Evolutionary conservation across 352 stramenopile genomes (phyloP), one percentile per base, ranked within the genome.

Genomic region (Elongisporangium anandrum): DNA sequence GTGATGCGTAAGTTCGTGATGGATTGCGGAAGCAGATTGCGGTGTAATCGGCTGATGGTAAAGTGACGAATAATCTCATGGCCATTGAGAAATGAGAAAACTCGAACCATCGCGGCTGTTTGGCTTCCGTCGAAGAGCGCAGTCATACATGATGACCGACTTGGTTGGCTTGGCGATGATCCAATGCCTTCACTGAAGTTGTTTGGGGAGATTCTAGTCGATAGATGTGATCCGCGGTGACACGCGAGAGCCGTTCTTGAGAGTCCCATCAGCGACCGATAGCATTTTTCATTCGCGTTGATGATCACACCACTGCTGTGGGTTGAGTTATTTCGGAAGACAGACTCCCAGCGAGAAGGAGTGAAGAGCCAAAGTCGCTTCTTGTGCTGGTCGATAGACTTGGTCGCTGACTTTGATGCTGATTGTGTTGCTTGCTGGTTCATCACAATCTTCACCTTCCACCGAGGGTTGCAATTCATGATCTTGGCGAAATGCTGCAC

Each of bases 51-150:
- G 54, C 65, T 71, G 24, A 74, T 38, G 5, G n/a, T 34, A 39
- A 65, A 57, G 17, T 47, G 41, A 7, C 53, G 59, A 21, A 69
- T 41, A 26, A 74, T 51, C 16, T 34, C 50, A 8, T 13, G 2
- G 10, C 67, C 67, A 50, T 57, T 24, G 4, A 74, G 52, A 48
- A 62, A 71, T 4, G 59, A 57, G 54, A 74, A 74, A 6, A 71
- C 52, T 3, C 60, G 24, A 12, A 54, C 48, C 24, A 74, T 48
- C 7, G 68, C 52, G 7, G 59, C 20, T 19, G 39, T 41, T 17
- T 63, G 26, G 21, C 8, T 7, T 9, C 63, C 63, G 15, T 63
- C 48, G 22, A 70, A 70, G 17, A 70, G 50, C 15, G 19, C 21
- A 15, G 21, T 45, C 34, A 45, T 45, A 12, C 34, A 45, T 17